These are phyloP conservation scores for Alternaria rosae DNA, from an alignment of 2,329 filamentous ascomycete genomes.

Conservation along the genomic window DNA sequence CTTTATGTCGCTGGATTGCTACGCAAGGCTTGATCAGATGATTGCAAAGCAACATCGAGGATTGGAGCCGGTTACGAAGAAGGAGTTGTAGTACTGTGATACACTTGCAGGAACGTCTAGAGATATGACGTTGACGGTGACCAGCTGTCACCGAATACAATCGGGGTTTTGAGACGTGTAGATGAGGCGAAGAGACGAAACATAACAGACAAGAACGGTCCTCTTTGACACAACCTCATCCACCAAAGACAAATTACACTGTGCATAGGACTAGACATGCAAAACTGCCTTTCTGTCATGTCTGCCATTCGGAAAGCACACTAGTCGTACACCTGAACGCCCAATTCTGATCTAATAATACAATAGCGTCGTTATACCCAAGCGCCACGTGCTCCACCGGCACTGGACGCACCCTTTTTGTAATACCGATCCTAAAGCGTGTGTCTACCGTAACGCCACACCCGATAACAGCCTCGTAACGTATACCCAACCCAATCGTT, in stretches of 20 bases:
- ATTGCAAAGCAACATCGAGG: constrained; percentile 33
- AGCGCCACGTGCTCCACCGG: not conserved
- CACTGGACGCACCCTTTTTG: not conserved
- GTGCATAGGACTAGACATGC: not conserved
- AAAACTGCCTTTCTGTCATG: not conserved
- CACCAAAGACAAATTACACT: fast-evolving
- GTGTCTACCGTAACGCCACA: not conserved
- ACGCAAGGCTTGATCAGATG: constrained; percentile 41
- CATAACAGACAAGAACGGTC: not conserved
- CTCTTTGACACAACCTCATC: fast-evolving
- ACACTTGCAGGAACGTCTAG: not conserved
- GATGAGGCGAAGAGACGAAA: not conserved
- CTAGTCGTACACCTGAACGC: not conserved
- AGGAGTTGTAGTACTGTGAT: constrained; percentile 28
- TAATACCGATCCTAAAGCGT: not conserved
- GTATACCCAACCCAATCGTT: not conserved
- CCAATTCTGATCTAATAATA: not conserved
- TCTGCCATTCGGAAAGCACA: not conserved
- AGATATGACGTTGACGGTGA: not conserved
- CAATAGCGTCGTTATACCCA: not conserved
- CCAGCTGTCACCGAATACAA: not conserved
- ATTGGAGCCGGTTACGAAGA: constrained; percentile 38
- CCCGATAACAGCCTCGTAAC: not conserved
- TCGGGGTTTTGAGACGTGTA: not conserved
- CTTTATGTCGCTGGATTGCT: constrained; percentile 49